Evolutionary conservation across 148 eudicot genomes (phyloP).

Genomic region (Vaccinium vitisidaea): DNA sequence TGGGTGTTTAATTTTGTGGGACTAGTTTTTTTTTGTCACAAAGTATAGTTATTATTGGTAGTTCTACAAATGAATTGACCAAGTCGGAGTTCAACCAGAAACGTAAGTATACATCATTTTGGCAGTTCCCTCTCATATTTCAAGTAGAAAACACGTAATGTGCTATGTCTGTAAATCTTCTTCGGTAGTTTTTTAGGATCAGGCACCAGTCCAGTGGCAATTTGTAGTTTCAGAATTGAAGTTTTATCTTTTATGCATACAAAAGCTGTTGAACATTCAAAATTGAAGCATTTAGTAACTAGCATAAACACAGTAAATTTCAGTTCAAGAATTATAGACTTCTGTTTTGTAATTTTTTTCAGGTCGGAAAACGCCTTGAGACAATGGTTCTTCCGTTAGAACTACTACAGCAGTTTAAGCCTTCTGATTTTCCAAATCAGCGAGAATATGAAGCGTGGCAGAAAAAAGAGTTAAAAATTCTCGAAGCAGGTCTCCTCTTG

Average conservation of each 20-base stretch:
- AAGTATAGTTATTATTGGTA: not conserved
- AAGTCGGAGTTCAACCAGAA: not conserved
- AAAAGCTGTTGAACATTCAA: not conserved
- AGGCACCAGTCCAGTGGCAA: not conserved
- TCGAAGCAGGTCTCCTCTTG: conserved; percentile 81
- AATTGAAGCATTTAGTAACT: not conserved
- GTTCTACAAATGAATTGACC: not conserved
- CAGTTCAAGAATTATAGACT: not conserved
- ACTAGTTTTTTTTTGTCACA: not conserved
- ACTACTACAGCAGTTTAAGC: conserved; percentile 72
- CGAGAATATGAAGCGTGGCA: conserved; percentile 76
- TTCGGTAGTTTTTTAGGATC: not conserved
- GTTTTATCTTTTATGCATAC: not conserved
- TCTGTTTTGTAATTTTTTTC: conserved; percentile 20
- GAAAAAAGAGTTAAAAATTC: conserved; percentile 70
- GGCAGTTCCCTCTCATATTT: not conserved
- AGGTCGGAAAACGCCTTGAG: conserved; percentile 89
- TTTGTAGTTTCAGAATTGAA: too few species aligned
- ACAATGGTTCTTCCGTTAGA: conserved; percentile 79
- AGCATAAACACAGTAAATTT: not conserved
- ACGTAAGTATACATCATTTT: not conserved
- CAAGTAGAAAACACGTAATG: not conserved
- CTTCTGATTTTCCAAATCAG: conserved; percentile 70
- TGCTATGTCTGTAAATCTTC: not conserved
- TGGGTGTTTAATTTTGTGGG: not conserved